Conservation (phyloP, 345 rosid species). For the Salix koriyanagi region DNA sequence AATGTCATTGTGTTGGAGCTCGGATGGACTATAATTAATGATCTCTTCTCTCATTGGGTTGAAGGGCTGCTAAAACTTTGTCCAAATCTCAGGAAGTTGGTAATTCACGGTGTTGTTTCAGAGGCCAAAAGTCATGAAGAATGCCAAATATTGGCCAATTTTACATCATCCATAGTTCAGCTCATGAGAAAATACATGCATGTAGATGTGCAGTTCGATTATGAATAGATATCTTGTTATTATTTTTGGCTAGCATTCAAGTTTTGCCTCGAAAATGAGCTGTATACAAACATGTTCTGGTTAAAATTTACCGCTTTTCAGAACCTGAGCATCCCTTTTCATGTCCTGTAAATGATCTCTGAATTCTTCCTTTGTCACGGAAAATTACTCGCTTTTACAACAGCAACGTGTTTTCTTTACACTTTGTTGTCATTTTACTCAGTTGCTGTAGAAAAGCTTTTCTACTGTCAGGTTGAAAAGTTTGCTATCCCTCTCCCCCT, state of each 20-base stretch:
- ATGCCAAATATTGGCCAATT: constrained; percentile 57
- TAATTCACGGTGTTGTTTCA: constrained; percentile 64
- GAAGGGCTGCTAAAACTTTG: constrained; percentile 61
- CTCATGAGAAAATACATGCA: constrained; percentile 74
- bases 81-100: constrained; percentile 60
- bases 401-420: constrained; percentile 3
- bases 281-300: constrained; percentile 14
- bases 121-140: constrained; percentile 64
- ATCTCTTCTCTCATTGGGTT: constrained; percentile 61
- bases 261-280: constrained; percentile 11
- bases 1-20: constrained; percentile 65
- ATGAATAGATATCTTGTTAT: constrained; percentile 32
- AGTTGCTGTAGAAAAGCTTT: not conserved
- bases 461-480: not conserved
- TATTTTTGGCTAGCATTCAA: constrained; percentile 13
- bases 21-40: constrained; percentile 62
- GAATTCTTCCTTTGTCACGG: constrained; percentile 15
- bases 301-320: constrained; percentile 7
- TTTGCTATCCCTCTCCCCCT: not conserved
- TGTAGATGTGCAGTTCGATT: constrained; percentile 71
- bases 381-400: constrained; percentile 1
- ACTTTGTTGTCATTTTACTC: constrained; percentile 8
- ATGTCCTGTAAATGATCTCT: constrained; percentile 10
- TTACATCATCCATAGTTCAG: constrained; percentile 63
- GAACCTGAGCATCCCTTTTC: constrained; percentile 2